These are phyloP conservation scores for Eragrostis tef DNA, from an alignment of 202 grass and related monocot species.

Conservation along the genomic window DNA sequence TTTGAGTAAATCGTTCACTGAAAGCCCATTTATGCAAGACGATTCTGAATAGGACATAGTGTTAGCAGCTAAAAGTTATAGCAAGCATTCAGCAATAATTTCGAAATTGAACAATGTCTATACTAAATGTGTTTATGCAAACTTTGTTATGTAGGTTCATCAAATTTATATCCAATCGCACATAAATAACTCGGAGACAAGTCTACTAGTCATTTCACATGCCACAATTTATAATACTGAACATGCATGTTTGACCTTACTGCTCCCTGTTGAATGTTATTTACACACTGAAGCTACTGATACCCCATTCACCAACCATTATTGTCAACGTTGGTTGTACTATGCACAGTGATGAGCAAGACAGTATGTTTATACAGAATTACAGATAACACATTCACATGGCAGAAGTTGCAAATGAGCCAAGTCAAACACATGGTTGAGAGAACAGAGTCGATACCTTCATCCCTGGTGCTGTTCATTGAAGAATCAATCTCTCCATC, in stretches of 20 bases:
- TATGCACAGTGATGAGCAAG: conserved; percentile 9
- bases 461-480: conserved; percentile 48
- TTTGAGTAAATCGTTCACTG: conserved; percentile 52
- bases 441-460: conserved; percentile 58
- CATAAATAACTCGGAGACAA: conserved; percentile 6
- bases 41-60: conserved; percentile 43
- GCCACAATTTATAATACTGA: conserved; percentile 24
- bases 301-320: background rate
- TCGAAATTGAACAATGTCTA: background rate
- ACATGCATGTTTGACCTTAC: conserved; percentile 4
- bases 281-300: conserved; percentile 6
- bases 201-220: background rate
- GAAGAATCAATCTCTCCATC: conserved; percentile 46
- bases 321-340: background rate
- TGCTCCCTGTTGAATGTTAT: background rate
- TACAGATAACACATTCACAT: conserved; percentile 31
- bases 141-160: background rate
- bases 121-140: background rate
- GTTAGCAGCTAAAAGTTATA: background rate
- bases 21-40: conserved; percentile 49
- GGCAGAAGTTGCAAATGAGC: conserved; percentile 32
- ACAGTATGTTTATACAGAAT: background rate
- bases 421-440: conserved; percentile 17
- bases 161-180: background rate
- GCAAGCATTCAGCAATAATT: background rate